Base-by-base conservation (phyloP, 805 yeast genomes). In the Pichia rugopelliculosa region DNA sequence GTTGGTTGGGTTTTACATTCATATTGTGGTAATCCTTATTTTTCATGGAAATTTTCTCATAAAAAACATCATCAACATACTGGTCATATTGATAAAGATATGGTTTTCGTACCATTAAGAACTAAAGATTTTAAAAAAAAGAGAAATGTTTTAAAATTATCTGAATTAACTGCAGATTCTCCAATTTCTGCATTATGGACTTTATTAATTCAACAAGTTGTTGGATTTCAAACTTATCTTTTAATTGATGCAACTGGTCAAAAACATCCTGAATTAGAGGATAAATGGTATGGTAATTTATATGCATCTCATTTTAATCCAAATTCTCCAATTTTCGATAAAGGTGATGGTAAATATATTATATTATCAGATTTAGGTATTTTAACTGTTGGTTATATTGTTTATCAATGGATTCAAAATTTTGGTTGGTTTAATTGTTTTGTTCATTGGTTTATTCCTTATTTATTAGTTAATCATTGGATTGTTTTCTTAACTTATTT, bases 1-100 rank as follows among this genome's bases (percentile, higher is more conserved):
- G 72, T 76, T 49, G 84, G 84, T 45, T 79, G 83, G 84, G 71
- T 75, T 25, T 61, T 79, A 42, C 84, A 79, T 59, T 76, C 82
- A 39, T 77, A 74, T 57, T 63, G 71, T 52, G 63, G 76, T 51
- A 82, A 78, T 46, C 84, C 84, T 25, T 79, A 75, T 61, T 79
- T 79, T 55, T 75, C 81, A 4, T 79, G 83, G 84, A 78, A 79
- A 57, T 77, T 68, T 58, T 68, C 76, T 44, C 84, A 79, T 57
- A 70, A 76, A 38, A 79, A 76, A 59, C 84, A 79, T 62, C 84
- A 79, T 62, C 77, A 79, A 65, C 79, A 79, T 40, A 79, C 83
- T 22, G 84, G 83, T 53, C 80, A 78, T 60, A 62, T 77, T 55
- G 70, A 76, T 45, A 72, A 74, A 61, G 84, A 79, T 64, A 77